A percentile compares a stretch with the other conserved stretches of the same genome.
These are phyloP conservation scores for Dentiscutata heterogama DNA, from an alignment of 371 early-diverging fungal species.

Conservation along the genomic window DNA sequence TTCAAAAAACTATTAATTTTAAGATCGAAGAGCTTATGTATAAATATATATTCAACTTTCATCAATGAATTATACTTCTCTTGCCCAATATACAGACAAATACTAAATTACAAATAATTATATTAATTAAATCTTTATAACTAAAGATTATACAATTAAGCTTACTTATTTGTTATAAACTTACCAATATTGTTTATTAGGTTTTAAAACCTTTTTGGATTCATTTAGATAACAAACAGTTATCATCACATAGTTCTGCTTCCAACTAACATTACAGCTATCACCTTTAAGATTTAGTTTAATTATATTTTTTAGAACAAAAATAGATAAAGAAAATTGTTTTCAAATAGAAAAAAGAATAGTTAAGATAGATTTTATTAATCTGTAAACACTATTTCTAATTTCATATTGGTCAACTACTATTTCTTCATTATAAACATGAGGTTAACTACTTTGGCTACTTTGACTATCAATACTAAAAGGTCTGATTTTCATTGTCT, in stretches of 20 bases:
- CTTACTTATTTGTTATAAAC: no score
- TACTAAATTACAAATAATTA: neutral
- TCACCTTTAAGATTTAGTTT: neutral
- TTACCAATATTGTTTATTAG: slow-evolving; percentile 2
- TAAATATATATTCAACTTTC: neutral
- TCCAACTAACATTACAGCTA: neutral
- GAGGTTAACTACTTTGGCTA: no score
- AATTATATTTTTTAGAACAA: neutral
- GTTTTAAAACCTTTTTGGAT: neutral
- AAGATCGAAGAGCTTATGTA: neutral
- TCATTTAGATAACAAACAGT: slow-evolving; percentile 17
- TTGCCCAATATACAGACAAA: neutral
- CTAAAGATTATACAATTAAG: neutral
- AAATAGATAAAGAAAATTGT: neutral
- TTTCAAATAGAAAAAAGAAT: neutral
- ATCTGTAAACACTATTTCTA: neutral
- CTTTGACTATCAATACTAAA: neutral
- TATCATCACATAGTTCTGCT: neutral
- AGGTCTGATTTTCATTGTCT: neutral
- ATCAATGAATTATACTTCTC: neutral
- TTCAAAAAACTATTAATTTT: slow-evolving; percentile 1
- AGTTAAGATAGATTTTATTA: neutral
- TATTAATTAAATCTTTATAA: no score
- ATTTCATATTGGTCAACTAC: neutral
- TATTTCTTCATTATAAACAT: no score